Evolutionary conservation across 495 filamentous ascomycete genomes (phyloP).

Genomic region (Aspergillus nidulans): DNA sequence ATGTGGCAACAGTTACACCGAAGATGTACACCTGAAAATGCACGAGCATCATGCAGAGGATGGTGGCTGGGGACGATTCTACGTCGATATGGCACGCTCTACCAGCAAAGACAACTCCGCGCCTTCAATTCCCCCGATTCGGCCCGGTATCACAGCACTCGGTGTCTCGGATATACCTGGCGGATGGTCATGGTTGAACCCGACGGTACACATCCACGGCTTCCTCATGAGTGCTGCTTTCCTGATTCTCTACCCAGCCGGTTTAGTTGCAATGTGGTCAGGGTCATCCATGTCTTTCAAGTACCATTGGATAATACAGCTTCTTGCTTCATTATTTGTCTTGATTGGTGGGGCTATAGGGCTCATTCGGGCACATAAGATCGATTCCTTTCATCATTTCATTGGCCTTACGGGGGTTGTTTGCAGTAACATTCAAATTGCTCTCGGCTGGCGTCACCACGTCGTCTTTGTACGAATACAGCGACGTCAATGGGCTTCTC

Average conservation of each 20-base stretch:
- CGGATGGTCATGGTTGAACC: constrained; percentile 2
- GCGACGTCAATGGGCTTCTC: constrained; percentile 8
- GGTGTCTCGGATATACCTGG: constrained; percentile 2
- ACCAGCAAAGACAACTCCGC: neutral
- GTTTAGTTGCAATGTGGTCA: constrained; percentile 9
- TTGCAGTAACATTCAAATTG: neutral
- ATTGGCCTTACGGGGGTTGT: neutral
- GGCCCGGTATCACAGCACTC: neutral
- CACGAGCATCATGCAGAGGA: neutral
- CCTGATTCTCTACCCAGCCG: constrained; percentile 4
- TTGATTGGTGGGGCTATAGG: constrained; percentile 2
- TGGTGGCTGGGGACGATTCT: constrained; percentile 3
- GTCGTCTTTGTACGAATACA: constrained; percentile 6
- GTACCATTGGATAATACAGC: constrained; percentile 13
- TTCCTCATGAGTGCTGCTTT: constrained; percentile 9
- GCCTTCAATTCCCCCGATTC: neutral
- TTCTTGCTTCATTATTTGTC: constrained; percentile 4
- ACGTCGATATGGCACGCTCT: constrained; percentile 1
- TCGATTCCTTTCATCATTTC: constrained; percentile 5
- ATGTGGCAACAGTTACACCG: no score
- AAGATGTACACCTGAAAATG: neutral
- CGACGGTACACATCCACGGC: constrained; percentile 1
- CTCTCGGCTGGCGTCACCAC: constrained; percentile 12
- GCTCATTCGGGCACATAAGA: constrained; percentile 3
- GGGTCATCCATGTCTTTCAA: constrained; percentile 4